Evolutionary conservation across 73 alveolate species (phyloP).

Genomic region (Symbiodinium natans): DNA sequence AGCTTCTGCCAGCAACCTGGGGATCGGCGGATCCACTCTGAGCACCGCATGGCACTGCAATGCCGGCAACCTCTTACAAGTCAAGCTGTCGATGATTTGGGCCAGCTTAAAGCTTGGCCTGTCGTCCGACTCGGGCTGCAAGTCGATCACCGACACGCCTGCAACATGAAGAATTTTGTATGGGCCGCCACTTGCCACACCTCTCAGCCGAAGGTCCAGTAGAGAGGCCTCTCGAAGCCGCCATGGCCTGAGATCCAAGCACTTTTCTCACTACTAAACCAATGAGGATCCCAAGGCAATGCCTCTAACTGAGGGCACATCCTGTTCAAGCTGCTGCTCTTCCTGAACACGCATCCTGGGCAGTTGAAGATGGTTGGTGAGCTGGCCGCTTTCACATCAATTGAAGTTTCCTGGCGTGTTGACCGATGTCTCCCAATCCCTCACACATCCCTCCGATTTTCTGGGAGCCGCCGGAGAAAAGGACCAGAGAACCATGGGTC

Average conservation of each 20-base stretch:
- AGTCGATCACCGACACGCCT: background rate
- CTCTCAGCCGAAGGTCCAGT: too few species aligned
- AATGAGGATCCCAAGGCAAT: background rate
- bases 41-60: too few species aligned
- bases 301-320: background rate
- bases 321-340: slow-evolving; percentile 24
- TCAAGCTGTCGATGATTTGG: background rate
- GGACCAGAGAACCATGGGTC: too few species aligned
- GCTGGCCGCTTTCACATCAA: background rate
- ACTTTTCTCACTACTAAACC: background rate
- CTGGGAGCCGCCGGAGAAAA: too few species aligned
- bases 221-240: slow-evolving; percentile 13
- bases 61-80: too few species aligned
- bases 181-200: too few species aligned
- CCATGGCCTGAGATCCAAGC: background rate
- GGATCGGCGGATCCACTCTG: background rate
- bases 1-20: background rate
- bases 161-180: too few species aligned
- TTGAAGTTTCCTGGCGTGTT: background rate
- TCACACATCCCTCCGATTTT: too few species aligned
- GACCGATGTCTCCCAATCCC: background rate
- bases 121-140: background rate
- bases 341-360: slow-evolving; percentile 1
- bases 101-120: background rate
- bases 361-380: too few species aligned